phyloP scores from a whole-genome alignment of 257 asterid genomes.

The Solanum medicagineum region DNA sequence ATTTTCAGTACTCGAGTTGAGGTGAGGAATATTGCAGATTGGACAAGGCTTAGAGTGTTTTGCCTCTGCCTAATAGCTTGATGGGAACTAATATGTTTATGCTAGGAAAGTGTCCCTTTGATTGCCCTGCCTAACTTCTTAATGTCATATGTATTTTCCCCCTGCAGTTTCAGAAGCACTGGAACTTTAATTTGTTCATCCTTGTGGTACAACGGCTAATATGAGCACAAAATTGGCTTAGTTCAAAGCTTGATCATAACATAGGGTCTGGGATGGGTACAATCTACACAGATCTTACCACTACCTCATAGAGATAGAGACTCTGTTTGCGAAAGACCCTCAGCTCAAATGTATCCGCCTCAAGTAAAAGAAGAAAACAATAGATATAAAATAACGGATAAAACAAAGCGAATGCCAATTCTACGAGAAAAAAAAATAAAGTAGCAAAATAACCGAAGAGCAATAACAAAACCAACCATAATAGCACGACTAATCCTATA shows the following conservation, averaged over 20 bases:
- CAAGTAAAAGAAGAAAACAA: too few species aligned
- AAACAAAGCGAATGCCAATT: too few species aligned
- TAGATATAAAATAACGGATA: too few species aligned
- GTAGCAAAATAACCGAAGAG: too few species aligned
- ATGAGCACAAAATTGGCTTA: not conserved
- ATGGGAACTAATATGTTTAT: not conserved
- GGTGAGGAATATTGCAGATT: slow-evolving; percentile 28
- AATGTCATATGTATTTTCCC: not conserved
- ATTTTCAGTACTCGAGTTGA: slow-evolving; percentile 66
- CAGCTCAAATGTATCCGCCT: too few species aligned
- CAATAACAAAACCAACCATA: too few species aligned
- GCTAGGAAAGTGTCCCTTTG: not conserved
- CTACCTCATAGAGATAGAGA: too few species aligned
- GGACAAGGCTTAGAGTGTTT: not conserved
- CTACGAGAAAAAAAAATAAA: too few species aligned
- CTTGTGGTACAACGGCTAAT: not conserved
- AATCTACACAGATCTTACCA: too few species aligned
- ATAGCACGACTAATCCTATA: too few species aligned
- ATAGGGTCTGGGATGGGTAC: too few species aligned
- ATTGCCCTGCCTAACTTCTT: not conserved
- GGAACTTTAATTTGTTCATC: not conserved
- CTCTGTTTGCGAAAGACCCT: too few species aligned
- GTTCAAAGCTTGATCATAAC: not conserved
- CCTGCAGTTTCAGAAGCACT: not conserved
- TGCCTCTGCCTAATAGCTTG: not conserved